Percentiles rank a stretch among this genome's conserved stretches.
These are phyloP conservation scores for Eurotiales sp. DNA, from an alignment of 2,329 filamentous ascomycete species.

Conservation along the genomic window DNA sequence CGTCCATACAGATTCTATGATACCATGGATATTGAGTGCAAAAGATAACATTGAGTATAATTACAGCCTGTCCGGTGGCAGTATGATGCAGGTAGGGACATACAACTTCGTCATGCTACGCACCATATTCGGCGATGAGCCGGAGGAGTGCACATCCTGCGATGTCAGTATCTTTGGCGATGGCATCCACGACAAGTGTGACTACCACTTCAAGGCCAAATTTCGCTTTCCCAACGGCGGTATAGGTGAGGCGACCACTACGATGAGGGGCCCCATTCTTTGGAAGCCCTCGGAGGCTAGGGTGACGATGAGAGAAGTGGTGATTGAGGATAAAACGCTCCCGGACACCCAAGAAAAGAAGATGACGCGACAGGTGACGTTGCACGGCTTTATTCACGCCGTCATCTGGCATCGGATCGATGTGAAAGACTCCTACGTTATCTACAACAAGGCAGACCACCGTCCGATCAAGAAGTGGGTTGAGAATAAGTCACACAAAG, in stretches of 20 bases:
- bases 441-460: slow-evolving; percentile 23
- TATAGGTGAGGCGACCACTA: slow-evolving; percentile 31
- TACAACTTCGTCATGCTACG: slow-evolving; percentile 37
- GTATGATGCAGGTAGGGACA: slow-evolving; percentile 29
- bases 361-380: slow-evolving; percentile 11
- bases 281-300: slow-evolving; percentile 19
- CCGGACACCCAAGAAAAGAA: slow-evolving; percentile 5
- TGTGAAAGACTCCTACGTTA: slow-evolving; percentile 31
- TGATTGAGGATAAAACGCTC: slow-evolving; percentile 5
- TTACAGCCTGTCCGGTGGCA: slow-evolving; percentile 42
- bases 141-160: slow-evolving; percentile 37
- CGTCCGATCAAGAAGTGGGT: slow-evolving; percentile 8
- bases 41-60: slow-evolving; percentile 43
- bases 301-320: slow-evolving; percentile 11
- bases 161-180: slow-evolving; percentile 23
- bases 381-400: slow-evolving; percentile 16
- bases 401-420: slow-evolving; percentile 19
- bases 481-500: slow-evolving; percentile 4
- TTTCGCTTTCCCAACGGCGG: slow-evolving; percentile 42
- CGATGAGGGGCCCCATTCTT: slow-evolving; percentile 21
- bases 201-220: slow-evolving; percentile 32
- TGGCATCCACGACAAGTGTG: slow-evolving; percentile 34
- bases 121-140: slow-evolving; percentile 35
- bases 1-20: slow-evolving; percentile 26
- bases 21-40: slow-evolving; percentile 29